These are phyloP conservation scores for Gaillardinia entomophila DNA, from an alignment of 805 yeast genomes.

Conservation along the genomic window DNA sequence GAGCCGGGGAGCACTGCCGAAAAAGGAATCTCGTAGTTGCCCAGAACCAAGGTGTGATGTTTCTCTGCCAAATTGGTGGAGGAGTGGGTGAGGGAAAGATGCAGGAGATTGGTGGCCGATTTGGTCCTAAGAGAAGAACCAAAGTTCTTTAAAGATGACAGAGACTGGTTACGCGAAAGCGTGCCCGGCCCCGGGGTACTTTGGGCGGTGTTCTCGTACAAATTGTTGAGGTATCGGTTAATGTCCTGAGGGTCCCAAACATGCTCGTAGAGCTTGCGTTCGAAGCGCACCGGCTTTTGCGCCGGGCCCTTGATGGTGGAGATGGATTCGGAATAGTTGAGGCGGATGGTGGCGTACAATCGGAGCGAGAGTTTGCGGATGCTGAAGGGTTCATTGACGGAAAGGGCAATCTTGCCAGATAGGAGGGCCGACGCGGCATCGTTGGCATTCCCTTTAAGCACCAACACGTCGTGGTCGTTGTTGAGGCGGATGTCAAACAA, in stretches of 20 bases:
- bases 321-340: slow-evolving; percentile 57
- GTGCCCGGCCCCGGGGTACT: slow-evolving; percentile 1
- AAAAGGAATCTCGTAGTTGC: slow-evolving; percentile 90
- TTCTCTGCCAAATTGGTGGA: slow-evolving; percentile 3
- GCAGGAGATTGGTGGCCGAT: slow-evolving; percentile 22
- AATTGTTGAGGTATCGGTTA: slow-evolving; percentile 30
- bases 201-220: slow-evolving; percentile 19
- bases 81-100: slow-evolving; percentile 1
- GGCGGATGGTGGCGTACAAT: slow-evolving; percentile 59
- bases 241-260: slow-evolving; percentile 69
- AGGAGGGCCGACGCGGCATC: slow-evolving; percentile 75
- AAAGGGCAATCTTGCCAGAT: slow-evolving; percentile 71
- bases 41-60: slow-evolving; percentile 49
- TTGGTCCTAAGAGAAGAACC: slow-evolving; percentile 27
- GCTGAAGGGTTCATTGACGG: slow-evolving; percentile 68
- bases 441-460: slow-evolving; percentile 70
- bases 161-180: slow-evolving; percentile 32
- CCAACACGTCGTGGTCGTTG: slow-evolving; percentile 73
- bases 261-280: slow-evolving; percentile 66
- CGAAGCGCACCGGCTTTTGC: slow-evolving; percentile 46
- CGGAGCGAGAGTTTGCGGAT: slow-evolving; percentile 61
- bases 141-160: slow-evolving; percentile 37
- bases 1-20: slow-evolving; percentile 79
- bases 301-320: slow-evolving; percentile 42
- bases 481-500: slow-evolving; percentile 50